These are phyloP conservation scores for Paraphoma chrysanthemicola DNA, from an alignment of 2,329 filamentous ascomycete species.

Conservation along the genomic window DNA sequence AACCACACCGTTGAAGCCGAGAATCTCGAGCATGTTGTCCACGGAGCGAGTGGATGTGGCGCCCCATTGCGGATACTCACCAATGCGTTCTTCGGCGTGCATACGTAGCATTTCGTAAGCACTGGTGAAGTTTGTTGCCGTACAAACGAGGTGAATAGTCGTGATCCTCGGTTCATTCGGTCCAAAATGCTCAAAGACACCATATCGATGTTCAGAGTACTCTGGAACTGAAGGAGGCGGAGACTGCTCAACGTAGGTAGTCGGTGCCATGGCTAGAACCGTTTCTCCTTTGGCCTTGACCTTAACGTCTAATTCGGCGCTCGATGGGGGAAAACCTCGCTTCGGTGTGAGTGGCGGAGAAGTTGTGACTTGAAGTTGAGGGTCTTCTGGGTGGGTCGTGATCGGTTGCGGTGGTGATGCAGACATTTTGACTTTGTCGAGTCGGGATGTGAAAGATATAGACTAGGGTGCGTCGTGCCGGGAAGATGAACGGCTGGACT, in stretches of 20 bases:
- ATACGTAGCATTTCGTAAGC: conserved; percentile 2
- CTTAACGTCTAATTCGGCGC: neutral
- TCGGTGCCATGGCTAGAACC: neutral
- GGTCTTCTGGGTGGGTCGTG: neutral
- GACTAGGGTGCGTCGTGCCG: neutral
- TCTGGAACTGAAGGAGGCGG: neutral
- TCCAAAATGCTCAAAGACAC: neutral
- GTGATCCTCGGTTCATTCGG: neutral
- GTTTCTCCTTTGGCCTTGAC: neutral
- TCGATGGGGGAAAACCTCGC: neutral
- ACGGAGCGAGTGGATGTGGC: neutral
- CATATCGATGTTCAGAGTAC: neutral
- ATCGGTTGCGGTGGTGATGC: neutral
- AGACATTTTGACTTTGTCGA: neutral
- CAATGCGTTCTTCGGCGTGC: conserved; percentile 1
- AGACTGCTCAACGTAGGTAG: neutral
- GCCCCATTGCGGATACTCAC: conserved; percentile 4
- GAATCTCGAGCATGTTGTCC: conserved; percentile 6
- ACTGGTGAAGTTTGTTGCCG: conserved; percentile 1
- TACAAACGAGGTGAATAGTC: neutral
- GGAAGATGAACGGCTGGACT: neutral
- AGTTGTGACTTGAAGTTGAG: neutral
- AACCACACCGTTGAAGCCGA: neutral
- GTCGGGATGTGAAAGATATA: neutral
- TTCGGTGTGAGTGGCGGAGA: neutral